These are phyloP conservation scores for Rhizopogon salebrosus DNA, from an alignment of 768 basidiomycete species.

Conservation along the genomic window DNA sequence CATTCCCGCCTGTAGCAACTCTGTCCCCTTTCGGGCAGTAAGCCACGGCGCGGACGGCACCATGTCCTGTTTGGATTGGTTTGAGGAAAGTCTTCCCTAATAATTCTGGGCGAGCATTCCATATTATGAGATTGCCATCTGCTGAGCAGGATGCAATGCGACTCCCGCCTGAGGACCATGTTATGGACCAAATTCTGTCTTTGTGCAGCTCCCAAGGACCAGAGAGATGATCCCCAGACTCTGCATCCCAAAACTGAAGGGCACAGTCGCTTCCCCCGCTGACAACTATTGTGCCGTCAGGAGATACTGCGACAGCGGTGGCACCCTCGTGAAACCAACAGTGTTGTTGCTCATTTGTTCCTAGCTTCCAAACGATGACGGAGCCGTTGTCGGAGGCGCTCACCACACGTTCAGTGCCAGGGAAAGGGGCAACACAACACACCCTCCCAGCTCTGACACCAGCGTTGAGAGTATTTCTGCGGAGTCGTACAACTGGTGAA, in stretches of 20 bases:
- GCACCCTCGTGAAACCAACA: constrained; percentile 3
- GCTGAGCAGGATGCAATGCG: constrained; percentile 9
- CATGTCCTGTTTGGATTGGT: constrained; percentile 7
- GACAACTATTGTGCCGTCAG: constrained; percentile 12
- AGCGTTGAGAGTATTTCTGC: background rate
- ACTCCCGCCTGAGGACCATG: constrained; percentile 18
- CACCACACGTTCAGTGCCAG: background rate
- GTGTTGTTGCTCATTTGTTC: background rate
- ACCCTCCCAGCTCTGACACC: background rate
- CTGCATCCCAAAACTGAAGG: constrained; percentile 17
- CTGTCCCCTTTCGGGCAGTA: constrained; percentile 14
- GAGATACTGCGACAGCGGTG: constrained; percentile 14
- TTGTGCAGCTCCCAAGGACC: constrained; percentile 9
- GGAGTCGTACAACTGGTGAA: background rate
- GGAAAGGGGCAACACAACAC: background rate
- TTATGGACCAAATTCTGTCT: constrained; percentile 3
- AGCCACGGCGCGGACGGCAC: constrained; percentile 16
- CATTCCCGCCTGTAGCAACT: constrained; percentile 16
- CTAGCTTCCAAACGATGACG: background rate
- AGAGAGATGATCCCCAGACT: constrained; percentile 10
- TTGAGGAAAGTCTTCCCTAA: background rate
- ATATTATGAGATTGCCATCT: background rate
- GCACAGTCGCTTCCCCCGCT: constrained; percentile 14
- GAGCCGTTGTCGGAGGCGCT: background rate
- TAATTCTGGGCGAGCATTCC: background rate